Base-by-base conservation (phyloP, 2,329 filamentous ascomycete species). In the Fonsecaea pugnacius region DNA sequence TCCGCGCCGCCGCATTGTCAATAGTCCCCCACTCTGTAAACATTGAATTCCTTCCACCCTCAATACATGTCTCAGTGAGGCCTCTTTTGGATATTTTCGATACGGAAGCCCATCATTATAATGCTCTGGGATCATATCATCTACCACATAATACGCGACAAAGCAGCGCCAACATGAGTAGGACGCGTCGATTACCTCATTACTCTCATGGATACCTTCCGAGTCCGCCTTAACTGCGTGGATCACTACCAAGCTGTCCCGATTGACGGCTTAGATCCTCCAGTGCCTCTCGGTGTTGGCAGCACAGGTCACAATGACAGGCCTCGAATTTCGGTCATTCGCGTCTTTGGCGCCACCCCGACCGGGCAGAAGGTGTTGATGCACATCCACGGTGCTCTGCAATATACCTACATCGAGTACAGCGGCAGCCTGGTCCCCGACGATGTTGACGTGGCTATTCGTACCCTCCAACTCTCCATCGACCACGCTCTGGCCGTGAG, bases 361-460 rank as follows among this genome's bases (percentile, higher is more conserved):
- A 95, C 92, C 0, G 95, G 95, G 0, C 93, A 98, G 78, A 97
- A 96, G 74, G 92, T 97, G 16, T 97, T 95, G 79, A 91, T 91
- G 33, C 95, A 99, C 79, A 87, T 99, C 62, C 95, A 98, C 77
- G 95, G 96, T 65, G 92, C 91, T 24, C 93, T 99, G 72, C 95
- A 95, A 1, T 99, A 99, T 74, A 81, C 98, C n/a, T 98, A 92
- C 75, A 83, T 99, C 62, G 89, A 94, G 75, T 96, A 96, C 75
- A 81, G 84, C 54, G 92, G 91, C 24, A 85, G 84, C 70, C 76
- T 95, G 65, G 83, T 82, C 46, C 80, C 83, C 9, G 84, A 90
- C 67, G 84, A 88, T 75, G 92, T 96, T 40, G 85, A 87, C 50
- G 80, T 87, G 9, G 94, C 93, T 71, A 92, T 93, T 56, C 86